These are phyloP conservation scores for Dicorynia guianensis DNA, from an alignment of 306 rosid genomes.

Conservation along the genomic window DNA sequence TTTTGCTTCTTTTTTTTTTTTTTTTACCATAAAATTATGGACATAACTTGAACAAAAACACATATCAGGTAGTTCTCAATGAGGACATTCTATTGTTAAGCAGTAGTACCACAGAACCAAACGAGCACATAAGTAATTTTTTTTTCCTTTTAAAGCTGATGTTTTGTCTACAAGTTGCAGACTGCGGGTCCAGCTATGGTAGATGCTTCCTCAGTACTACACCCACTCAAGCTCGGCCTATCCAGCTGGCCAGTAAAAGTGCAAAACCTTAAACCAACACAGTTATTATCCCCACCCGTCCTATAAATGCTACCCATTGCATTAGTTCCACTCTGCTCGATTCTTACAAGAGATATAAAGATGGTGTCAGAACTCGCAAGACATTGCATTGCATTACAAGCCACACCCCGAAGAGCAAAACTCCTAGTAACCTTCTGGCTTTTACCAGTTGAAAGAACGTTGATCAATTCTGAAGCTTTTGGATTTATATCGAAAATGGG, in stretches of 20 bases:
- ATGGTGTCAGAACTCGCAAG: background rate
- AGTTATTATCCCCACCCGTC: constrained; percentile 12
- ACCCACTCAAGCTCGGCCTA: background rate
- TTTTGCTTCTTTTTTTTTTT: too few relatives aligned
- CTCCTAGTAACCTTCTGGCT: too few relatives aligned
- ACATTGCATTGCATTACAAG: background rate
- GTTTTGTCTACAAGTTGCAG: background rate
- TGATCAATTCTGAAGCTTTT: too few relatives aligned
- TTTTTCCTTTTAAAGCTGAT: background rate
- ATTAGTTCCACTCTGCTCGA: constrained; percentile 20
- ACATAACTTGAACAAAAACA: too few relatives aligned
- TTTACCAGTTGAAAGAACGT: too few relatives aligned
- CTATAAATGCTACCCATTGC: constrained; percentile 37
- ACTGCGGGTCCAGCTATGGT: background rate
- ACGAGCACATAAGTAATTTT: too few relatives aligned
- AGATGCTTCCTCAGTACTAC: background rate
- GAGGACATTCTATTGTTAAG: too few relatives aligned
- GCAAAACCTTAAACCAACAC: background rate
- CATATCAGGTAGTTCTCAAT: too few relatives aligned
- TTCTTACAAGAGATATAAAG: background rate
- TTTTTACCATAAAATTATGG: too few relatives aligned
- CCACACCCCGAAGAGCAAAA: background rate
- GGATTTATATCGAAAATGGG: too few relatives aligned
- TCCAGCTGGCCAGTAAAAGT: constrained; percentile 19
- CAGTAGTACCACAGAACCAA: too few relatives aligned